These are phyloP conservation scores for Ophiocordyceps unilateralis DNA, from an alignment of 2,329 filamentous ascomycete genomes.

Conservation along the genomic window DNA sequence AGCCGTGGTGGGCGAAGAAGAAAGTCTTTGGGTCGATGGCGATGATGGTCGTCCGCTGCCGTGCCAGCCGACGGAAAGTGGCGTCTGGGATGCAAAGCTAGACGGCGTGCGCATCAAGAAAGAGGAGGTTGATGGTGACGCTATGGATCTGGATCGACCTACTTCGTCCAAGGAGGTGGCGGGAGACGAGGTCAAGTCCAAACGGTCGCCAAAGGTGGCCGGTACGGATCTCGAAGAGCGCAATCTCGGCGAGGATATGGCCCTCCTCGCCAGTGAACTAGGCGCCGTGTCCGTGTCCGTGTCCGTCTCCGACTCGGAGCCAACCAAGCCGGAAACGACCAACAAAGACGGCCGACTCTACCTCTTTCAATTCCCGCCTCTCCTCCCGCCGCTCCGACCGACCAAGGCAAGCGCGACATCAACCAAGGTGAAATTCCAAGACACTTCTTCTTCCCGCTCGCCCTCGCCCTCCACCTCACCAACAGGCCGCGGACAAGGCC, in stretches of 20 bases:
- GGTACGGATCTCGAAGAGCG: constrained; percentile 21
- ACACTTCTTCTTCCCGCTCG: too few relatives aligned
- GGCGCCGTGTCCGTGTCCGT: constrained; percentile 18
- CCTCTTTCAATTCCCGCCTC: constrained; percentile 46
- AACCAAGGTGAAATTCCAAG: constrained; percentile 5
- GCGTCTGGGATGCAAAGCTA: constrained; percentile 26
- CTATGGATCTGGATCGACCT: constrained; percentile 21
- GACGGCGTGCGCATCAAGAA: constrained; percentile 23
- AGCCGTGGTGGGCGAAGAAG: constrained; percentile 18
- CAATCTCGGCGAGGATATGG: constrained; percentile 21
- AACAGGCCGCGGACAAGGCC: too few relatives aligned
- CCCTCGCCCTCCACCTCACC: too few relatives aligned
- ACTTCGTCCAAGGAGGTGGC: constrained; percentile 5
- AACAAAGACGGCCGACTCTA: constrained; percentile 40
- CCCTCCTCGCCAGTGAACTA: constrained; percentile 25
- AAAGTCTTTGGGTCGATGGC: constrained; percentile 27
- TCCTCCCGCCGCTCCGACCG: constrained; percentile 34
- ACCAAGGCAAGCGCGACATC: not conserved
- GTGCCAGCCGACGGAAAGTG: constrained; percentile 18
- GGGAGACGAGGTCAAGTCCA: constrained; percentile 6
- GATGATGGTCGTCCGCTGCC: constrained; percentile 10
- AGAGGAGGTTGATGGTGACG: constrained; percentile 19
- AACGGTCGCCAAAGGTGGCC: constrained; percentile 8
- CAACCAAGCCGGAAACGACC: constrained; percentile 11
- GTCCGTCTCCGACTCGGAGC: too few relatives aligned